Conservation (phyloP, 768 basidiomycete genomes). For the Chalciporus piperatus region DNA sequence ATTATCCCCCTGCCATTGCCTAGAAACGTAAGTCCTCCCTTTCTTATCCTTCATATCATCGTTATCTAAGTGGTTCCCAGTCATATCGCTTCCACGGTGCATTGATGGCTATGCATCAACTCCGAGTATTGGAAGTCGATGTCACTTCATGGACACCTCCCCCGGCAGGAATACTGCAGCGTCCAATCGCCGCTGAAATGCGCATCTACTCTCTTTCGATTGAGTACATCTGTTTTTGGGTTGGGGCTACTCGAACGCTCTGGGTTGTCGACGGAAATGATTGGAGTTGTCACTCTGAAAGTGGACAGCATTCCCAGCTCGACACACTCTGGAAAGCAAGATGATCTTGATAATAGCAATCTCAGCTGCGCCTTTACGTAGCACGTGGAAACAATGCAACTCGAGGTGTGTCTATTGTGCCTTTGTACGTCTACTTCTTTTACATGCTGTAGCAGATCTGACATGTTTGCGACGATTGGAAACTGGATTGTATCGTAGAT, state of each 20-base stretch:
- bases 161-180: constrained; percentile 31
- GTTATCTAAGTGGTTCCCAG: constrained; percentile 27
- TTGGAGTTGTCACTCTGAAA: constrained; percentile 28
- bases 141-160: constrained; percentile 34
- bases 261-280: constrained; percentile 37
- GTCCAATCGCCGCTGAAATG: constrained; percentile 38
- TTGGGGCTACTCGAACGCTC: constrained; percentile 25
- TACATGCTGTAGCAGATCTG: constrained; percentile 22
- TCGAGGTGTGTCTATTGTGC: constrained; percentile 26
- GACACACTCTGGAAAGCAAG: constrained; percentile 30
- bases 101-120: constrained; percentile 33
- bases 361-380: constrained; percentile 26
- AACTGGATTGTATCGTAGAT: constrained; percentile 22
- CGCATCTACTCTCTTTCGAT: constrained; percentile 37
- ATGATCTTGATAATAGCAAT: constrained; percentile 20
- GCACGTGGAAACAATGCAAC: constrained; percentile 15
- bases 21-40: constrained; percentile 32
- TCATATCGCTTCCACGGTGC: constrained; percentile 32
- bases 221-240: constrained; percentile 35
- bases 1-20: constrained; percentile 36
- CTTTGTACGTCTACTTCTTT: constrained; percentile 24
- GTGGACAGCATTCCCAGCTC: constrained; percentile 24
- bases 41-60: neutral
- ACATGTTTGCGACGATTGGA: constrained; percentile 18
- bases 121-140: constrained; percentile 38